Evolutionary conservation across 2,329 filamentous ascomycete species (phyloP).

Genomic region (Gremmenia infestans): DNA sequence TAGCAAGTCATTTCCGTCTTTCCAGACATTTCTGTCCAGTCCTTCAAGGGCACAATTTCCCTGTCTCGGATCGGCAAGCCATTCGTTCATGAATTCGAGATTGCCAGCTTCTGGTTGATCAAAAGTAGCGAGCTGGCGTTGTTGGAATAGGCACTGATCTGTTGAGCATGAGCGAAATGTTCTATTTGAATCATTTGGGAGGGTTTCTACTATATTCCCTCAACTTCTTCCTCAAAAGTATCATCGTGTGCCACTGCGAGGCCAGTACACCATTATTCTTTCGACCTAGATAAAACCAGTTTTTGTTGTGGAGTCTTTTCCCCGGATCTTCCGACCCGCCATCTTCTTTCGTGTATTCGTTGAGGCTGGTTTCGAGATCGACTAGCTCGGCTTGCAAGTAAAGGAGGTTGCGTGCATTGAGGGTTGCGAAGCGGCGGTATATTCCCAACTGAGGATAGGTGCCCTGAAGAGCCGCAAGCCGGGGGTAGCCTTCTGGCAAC

Average conservation of each 20-base stretch:
- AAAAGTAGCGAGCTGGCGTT: background rate
- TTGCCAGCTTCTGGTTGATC: background rate
- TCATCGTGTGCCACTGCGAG: background rate
- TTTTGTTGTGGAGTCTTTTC: background rate
- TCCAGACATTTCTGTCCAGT: background rate
- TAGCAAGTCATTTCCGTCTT: background rate
- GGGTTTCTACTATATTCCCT: background rate
- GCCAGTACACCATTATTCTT: background rate
- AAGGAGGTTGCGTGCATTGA: constrained; percentile 1
- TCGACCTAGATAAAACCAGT: background rate
- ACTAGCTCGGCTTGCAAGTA: constrained; percentile 1
- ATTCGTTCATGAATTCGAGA: background rate
- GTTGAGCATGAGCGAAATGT: background rate
- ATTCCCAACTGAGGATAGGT: constrained; percentile 1
- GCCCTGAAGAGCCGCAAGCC: background rate
- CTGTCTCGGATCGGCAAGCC: background rate
- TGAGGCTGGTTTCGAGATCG: background rate
- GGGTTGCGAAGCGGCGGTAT: background rate
- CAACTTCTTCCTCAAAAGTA: background rate
- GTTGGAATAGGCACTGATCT: constrained; percentile 1
- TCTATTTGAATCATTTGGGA: background rate
- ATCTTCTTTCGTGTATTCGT: background rate
- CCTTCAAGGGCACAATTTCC: background rate
- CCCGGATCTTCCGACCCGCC: background rate
- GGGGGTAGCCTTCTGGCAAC: background rate